These are phyloP conservation scores for Kwoniella shandongensis DNA, from an alignment of 768 basidiomycete genomes.

Conservation along the genomic window DNA sequence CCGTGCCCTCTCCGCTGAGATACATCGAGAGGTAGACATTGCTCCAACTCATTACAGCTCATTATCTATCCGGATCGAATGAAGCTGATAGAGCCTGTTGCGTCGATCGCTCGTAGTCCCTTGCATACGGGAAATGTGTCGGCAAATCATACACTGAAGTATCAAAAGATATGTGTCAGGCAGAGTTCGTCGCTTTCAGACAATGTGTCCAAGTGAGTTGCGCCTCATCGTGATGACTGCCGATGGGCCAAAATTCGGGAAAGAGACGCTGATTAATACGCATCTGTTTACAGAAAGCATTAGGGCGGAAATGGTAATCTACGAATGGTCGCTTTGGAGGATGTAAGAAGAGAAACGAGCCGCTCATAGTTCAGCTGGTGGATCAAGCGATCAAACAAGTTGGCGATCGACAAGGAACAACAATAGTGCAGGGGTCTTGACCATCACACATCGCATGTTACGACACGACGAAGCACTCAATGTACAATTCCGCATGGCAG, in stretches of 20 bases:
- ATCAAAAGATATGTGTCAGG: conserved; percentile 74
- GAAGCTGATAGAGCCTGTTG: neutral
- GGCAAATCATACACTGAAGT: conserved; percentile 78
- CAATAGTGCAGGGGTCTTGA: too few relatives aligned
- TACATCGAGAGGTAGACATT: too few relatives aligned
- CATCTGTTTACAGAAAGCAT: conserved; percentile 11
- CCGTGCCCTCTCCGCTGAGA: neutral
- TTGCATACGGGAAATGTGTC: conserved; percentile 85
- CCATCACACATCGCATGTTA: too few relatives aligned
- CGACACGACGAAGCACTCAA: too few relatives aligned
- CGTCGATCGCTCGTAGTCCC: conserved; percentile 68
- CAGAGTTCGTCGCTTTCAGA: conserved; percentile 80
- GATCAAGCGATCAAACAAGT: too few relatives aligned
- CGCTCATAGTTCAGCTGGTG: too few relatives aligned
- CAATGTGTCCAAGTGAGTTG: conserved; percentile 76
- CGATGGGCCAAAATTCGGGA: neutral
- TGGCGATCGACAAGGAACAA: too few relatives aligned
- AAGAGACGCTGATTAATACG: too few relatives aligned
- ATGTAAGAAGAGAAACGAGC: too few relatives aligned
- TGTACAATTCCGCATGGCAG: neutral
- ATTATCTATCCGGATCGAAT: too few relatives aligned
- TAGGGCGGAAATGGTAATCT: conserved; percentile 20
- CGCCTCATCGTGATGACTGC: conserved; percentile 21
- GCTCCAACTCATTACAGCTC: neutral
- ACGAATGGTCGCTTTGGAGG: too few relatives aligned